Evolutionary conservation across 257 asterid species (phyloP).

Genomic region (Solanum rostratum): DNA sequence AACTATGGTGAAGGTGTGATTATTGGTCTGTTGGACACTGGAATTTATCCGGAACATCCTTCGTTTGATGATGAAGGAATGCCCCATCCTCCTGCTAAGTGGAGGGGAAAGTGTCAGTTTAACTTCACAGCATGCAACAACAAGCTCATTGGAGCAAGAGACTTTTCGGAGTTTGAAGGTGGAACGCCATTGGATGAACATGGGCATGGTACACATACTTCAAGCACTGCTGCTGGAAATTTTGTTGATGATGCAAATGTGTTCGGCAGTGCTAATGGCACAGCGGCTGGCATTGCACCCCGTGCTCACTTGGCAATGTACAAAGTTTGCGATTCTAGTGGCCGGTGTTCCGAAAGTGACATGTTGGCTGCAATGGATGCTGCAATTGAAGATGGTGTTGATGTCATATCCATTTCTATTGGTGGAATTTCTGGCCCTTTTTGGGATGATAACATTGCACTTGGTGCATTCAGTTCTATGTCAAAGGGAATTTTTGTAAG

Average conservation of each 20-base stretch:
- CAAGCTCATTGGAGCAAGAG: slow-evolving; percentile 1
- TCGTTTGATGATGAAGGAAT: slow-evolving; percentile 4
- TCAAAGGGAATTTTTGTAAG: slow-evolving; percentile 5
- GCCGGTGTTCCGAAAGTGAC: not conserved
- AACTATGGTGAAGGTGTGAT: not conserved
- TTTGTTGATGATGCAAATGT: not conserved
- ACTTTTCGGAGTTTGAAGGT: not conserved
- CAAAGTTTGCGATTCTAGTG: not conserved
- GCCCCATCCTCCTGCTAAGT: slow-evolving; percentile 8
- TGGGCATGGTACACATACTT: slow-evolving; percentile 9
- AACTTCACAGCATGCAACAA: slow-evolving; percentile 5
- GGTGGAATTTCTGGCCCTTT: slow-evolving; percentile 2
- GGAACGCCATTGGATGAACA: not conserved
- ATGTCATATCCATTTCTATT: slow-evolving; percentile 3
- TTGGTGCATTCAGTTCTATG: slow-evolving; percentile 6
- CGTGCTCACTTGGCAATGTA: slow-evolving; percentile 8
- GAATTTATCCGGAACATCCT: slow-evolving; percentile 3
- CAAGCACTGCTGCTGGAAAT: slow-evolving; percentile 4
- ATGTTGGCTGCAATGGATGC: slow-evolving; percentile 6
- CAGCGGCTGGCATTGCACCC: not conserved
- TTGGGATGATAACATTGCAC: not conserved
- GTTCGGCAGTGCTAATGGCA: not conserved
- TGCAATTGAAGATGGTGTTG: slow-evolving; percentile 10
- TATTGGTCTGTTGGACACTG: slow-evolving; percentile 6
- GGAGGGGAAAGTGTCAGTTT: slow-evolving; percentile 2